phyloP scores from a whole-genome alignment of 805 yeast species.

The Saccharomyces jurei region DNA sequence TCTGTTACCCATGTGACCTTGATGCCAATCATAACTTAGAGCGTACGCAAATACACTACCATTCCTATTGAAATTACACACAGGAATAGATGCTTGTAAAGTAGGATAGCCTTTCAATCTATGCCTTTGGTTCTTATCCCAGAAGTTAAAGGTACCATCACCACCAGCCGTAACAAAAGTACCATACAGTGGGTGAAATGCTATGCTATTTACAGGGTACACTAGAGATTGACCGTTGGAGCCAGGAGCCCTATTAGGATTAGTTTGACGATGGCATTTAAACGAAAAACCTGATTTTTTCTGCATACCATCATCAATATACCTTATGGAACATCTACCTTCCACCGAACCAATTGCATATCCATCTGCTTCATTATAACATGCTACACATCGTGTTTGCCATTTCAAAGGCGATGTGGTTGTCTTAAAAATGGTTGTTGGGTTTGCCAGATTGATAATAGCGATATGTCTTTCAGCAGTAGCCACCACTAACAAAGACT shows the following conservation, averaged over 20 bases:
- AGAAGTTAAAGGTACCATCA: conserved; percentile 87
- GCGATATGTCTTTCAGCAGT: conserved; percentile 84
- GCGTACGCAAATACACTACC: conserved; percentile 90
- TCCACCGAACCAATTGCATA: conserved; percentile 89
- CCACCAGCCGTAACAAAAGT: conserved; percentile 91
- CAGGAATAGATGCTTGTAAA: conserved; percentile 59
- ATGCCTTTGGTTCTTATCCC: conserved; percentile 92
- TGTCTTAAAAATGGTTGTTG: conserved; percentile 72
- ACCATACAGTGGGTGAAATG: conserved; percentile 84
- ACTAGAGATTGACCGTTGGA: conserved; percentile 55
- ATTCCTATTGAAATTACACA: conserved; percentile 70
- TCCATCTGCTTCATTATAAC: conserved; percentile 89
- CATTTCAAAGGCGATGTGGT: conserved; percentile 72
- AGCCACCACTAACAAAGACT: conserved; percentile 80
- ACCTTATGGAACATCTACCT: conserved; percentile 92
- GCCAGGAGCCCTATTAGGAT: conserved; percentile 38
- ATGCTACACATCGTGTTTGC: conserved; percentile 77
- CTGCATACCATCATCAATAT: conserved; percentile 76
- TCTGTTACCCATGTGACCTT: conserved; percentile 73
- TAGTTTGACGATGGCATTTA: conserved; percentile 79
- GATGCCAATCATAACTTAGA: conserved; percentile 89
- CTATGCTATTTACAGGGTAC: conserved; percentile 70
- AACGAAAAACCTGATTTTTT: conserved; percentile 72
- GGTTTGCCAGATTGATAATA: conserved; percentile 72
- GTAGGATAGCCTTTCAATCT: conserved; percentile 75